phyloP scores from a whole-genome alignment of 176 grass and related monocot genomes.

The Metroxylon sagu region DNA sequence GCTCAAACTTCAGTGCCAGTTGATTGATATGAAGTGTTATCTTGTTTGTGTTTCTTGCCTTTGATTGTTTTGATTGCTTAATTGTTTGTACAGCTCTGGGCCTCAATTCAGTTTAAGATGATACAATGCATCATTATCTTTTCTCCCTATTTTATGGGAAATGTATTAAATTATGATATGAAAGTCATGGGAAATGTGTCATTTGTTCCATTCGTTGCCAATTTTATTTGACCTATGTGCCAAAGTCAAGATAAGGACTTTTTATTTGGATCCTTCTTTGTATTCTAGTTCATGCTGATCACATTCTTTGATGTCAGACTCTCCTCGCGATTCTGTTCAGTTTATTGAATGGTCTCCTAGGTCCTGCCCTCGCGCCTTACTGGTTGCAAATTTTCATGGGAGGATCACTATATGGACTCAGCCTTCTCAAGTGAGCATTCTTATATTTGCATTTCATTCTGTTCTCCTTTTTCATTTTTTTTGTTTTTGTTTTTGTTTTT shows the following conservation, averaged over 20 bases:
- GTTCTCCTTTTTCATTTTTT: neutral
- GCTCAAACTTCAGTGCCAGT: too few species aligned
- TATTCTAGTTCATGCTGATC: constrained; percentile 4
- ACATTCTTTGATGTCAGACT: constrained; percentile 58
- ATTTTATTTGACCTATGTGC: too few species aligned
- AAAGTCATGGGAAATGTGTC: too few species aligned
- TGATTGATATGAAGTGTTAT: too few species aligned
- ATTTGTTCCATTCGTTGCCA: too few species aligned
- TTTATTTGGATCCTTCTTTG: neutral
- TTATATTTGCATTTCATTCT: constrained; percentile 16
- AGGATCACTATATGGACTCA: constrained; percentile 98
- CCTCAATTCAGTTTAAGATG: too few species aligned
- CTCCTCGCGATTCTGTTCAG: constrained; percentile 95
- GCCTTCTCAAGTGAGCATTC: constrained; percentile 55
- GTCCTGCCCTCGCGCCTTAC: constrained; percentile 73
- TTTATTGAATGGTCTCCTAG: constrained; percentile 98
- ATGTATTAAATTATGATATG: too few species aligned
- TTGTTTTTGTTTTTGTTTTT: neutral
- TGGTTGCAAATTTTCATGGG: constrained; percentile 98
- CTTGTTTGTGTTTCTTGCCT: too few species aligned
- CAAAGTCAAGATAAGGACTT: neutral
- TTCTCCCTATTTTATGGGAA: too few species aligned
- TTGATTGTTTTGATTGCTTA: too few species aligned
- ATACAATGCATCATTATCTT: too few species aligned
- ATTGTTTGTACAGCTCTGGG: too few species aligned